Evolutionary conservation across 345 rosid genomes (phyloP).

Genomic region (Hibiscus tridactylites): DNA sequence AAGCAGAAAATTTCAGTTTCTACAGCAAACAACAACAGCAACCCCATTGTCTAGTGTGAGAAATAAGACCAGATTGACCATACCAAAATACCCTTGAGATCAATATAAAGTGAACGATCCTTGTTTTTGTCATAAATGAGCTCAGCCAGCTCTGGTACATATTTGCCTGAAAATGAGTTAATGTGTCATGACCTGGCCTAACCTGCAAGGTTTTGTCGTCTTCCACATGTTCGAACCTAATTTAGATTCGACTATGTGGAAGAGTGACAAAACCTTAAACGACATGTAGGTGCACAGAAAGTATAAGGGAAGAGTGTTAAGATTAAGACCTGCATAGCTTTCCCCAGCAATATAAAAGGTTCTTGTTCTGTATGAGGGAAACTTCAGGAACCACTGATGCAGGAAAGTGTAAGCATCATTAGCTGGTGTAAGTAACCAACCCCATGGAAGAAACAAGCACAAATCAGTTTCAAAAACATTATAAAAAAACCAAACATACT

Average conservation of each 20-base stretch:
- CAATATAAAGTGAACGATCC: conserved; percentile 41
- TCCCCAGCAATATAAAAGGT: conserved; percentile 84
- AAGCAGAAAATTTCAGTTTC: neutral
- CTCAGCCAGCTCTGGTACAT: conserved; percentile 84
- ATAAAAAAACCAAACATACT: neutral
- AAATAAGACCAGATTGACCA: neutral
- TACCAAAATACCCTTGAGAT: conserved; percentile 84
- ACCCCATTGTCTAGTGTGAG: neutral
- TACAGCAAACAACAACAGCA: neutral
- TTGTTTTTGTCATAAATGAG: conserved; percentile 53
- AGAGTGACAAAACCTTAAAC: no score
- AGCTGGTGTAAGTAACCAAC: conserved; percentile 30
- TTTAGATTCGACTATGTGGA: no score
- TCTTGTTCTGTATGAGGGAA: conserved; percentile 49
- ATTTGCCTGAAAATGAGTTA: conserved; percentile 39
- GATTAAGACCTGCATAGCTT: conserved; percentile 74
- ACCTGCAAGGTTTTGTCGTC: no score
- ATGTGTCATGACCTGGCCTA: no score
- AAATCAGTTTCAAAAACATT: neutral
- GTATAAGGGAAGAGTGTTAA: no score
- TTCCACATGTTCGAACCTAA: no score
- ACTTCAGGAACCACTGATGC: conserved; percentile 64
- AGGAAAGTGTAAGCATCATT: conserved; percentile 72
- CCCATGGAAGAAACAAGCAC: conserved; percentile 5
- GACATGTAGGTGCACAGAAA: no score